Evolutionary conservation across 2,329 filamentous ascomycete genomes (phyloP).

Genomic region (Hirsutella thompsonii): DNA sequence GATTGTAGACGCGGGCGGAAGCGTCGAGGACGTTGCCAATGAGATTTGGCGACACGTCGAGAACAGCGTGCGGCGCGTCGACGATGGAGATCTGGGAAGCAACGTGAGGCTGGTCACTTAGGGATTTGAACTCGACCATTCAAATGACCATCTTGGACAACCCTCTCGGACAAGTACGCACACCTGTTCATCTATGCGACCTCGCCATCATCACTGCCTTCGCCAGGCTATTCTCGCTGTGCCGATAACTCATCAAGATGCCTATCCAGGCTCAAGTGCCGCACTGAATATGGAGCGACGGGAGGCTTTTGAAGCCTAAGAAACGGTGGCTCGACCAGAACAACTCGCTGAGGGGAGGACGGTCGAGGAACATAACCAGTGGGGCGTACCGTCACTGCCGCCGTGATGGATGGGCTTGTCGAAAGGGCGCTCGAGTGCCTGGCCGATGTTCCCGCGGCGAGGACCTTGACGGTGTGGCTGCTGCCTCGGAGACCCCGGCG

Average conservation of each 20-base stretch:
- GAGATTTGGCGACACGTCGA: constrained; percentile 40
- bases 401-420: constrained; percentile 35
- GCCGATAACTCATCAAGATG: not conserved
- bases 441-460: constrained; percentile 30
- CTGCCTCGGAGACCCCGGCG: constrained; percentile 17
- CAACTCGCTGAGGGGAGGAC: constrained; percentile 12
- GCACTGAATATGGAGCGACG: constrained; percentile 1
- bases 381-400: constrained; percentile 16
- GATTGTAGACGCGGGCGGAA: constrained; percentile 39
- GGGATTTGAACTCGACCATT: constrained; percentile 4
- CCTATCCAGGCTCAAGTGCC: not conserved
- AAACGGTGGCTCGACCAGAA: constrained; percentile 15
- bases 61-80: constrained; percentile 33
- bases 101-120: constrained; percentile 27
- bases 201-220: too few species aligned
- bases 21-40: constrained; percentile 42
- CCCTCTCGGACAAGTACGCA: too few species aligned
- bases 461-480: constrained; percentile 22
- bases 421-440: constrained; percentile 30
- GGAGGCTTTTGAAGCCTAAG: constrained; percentile 5
- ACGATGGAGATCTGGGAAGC: constrained; percentile 33
- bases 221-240: constrained; percentile 20
- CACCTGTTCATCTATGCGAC: too few species aligned
- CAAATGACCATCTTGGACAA: not conserved
- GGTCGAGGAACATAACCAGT: constrained; percentile 15